Conservation (phyloP, 768 basidiomycete species). For the Xanthoconium stramineum region DNA sequence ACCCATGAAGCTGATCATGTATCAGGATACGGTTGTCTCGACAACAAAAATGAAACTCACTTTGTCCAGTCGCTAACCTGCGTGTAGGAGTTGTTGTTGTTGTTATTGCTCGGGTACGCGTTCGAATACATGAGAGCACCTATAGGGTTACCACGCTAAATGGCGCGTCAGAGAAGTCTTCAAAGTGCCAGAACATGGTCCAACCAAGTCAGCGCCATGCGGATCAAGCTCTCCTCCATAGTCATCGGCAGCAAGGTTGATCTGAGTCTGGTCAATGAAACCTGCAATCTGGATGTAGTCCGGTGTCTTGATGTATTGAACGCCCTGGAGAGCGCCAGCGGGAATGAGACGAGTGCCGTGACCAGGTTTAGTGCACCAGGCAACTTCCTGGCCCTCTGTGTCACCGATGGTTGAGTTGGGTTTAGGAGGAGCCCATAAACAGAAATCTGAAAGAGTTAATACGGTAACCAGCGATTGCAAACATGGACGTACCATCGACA, state of each 20-base stretch:
- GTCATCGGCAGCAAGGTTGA: slow-evolving; percentile 55
- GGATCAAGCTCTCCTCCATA: slow-evolving; percentile 78
- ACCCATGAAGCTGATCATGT: slow-evolving; percentile 61
- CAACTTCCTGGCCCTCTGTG: slow-evolving; percentile 67
- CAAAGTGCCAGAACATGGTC: slow-evolving; percentile 16
- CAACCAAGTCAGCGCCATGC: slow-evolving; percentile 62
- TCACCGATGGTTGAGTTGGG: slow-evolving; percentile 56
- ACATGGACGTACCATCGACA: slow-evolving; percentile 34
- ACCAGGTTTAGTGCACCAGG: slow-evolving; percentile 72
- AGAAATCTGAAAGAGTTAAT: slow-evolving; percentile 50
- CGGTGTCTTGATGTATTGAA: slow-evolving; percentile 60
- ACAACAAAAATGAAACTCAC: slow-evolving; percentile 35
- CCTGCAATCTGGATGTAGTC: slow-evolving; percentile 63
- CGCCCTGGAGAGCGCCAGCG: slow-evolving; percentile 56
- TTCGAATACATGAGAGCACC: slow-evolving; percentile 70
- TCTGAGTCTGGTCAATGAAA: slow-evolving; percentile 58
- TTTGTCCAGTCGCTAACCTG: slow-evolving; percentile 71
- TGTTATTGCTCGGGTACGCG: slow-evolving; percentile 45
- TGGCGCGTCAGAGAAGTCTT: slow-evolving; percentile 13
- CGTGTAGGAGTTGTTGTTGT: slow-evolving; percentile 39
- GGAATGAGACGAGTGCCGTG: slow-evolving; percentile 75
- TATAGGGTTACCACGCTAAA: slow-evolving; percentile 74
- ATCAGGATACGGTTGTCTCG: neutral
- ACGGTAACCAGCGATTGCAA: neutral
- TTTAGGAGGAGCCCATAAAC: slow-evolving; percentile 58